Conservation (phyloP, 805 yeast species). For the Metschnikowia kofuensis region DNA sequence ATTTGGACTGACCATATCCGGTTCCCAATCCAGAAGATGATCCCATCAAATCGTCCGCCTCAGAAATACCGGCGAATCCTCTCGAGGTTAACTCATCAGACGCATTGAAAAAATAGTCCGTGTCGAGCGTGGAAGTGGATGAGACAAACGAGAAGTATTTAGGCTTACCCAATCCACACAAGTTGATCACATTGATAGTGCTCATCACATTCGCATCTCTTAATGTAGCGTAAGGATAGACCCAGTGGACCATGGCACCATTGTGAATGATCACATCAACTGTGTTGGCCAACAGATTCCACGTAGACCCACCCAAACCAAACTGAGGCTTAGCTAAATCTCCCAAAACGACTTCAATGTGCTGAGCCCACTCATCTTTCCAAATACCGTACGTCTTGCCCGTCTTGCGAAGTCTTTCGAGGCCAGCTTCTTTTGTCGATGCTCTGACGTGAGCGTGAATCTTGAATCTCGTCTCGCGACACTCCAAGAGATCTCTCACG, state of each 20-base stretch:
- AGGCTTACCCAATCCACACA: slow-evolving; percentile 77
- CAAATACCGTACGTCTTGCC: slow-evolving; percentile 82
- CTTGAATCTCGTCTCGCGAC: slow-evolving; percentile 51
- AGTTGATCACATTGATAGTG: slow-evolving; percentile 76
- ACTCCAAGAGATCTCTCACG: slow-evolving; percentile 64
- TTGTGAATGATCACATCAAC: slow-evolving; percentile 89
- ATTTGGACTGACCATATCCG: slow-evolving; percentile 97
- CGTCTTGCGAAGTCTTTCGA: slow-evolving; percentile 71
- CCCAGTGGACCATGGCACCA: slow-evolving; percentile 99
- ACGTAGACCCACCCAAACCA: slow-evolving; percentile 58
- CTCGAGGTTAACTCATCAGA: slow-evolving; percentile 66
- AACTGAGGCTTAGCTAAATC: slow-evolving; percentile 71
- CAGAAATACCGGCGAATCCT: slow-evolving; percentile 74
- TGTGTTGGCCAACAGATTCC: slow-evolving; percentile 54
- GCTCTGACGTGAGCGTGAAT: slow-evolving; percentile 94
- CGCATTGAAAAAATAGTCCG: slow-evolving; percentile 70
- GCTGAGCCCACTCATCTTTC: slow-evolving; percentile 55
- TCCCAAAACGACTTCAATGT: slow-evolving; percentile 75
- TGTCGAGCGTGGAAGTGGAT: slow-evolving; percentile 90
- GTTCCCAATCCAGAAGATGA: slow-evolving; percentile 78
- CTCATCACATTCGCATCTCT: slow-evolving; percentile 92
- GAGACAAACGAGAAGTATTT: slow-evolving; percentile 90
- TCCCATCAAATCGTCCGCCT: slow-evolving; percentile 79
- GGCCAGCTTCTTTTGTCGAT: slow-evolving; percentile 58
- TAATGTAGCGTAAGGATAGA: slow-evolving; percentile 84